Evolutionary conservation across 1,139 yeast genomes (phyloP).

Genomic region (Entelexis paramagnoliae): DNA sequence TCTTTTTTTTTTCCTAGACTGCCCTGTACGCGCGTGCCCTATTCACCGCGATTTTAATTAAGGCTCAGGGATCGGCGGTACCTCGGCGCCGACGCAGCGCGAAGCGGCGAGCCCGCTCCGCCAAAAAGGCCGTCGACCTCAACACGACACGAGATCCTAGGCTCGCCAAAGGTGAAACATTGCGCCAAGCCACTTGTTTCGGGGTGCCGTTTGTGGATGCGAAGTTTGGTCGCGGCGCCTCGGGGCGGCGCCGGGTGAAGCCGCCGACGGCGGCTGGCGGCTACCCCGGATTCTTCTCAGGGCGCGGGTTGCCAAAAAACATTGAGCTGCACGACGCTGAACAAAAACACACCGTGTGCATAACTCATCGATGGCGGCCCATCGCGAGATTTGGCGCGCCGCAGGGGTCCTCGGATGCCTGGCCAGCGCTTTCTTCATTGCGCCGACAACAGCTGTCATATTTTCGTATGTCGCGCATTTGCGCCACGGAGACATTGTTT

Average conservation of each 20-base stretch:
- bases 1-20: background rate
- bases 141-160: background rate
- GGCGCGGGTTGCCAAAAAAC: background rate
- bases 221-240: background rate
- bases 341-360: background rate
- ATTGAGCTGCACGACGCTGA: background rate
- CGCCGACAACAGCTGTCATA: background rate
- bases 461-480: too few relatives aligned
- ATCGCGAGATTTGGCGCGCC: background rate
- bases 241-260: background rate
- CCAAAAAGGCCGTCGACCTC: background rate
- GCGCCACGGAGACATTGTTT: too few relatives aligned
- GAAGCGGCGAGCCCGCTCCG: background rate
- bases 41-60: background rate
- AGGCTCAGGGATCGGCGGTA: background rate
- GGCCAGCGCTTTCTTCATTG: background rate
- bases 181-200: background rate
- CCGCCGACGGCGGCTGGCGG: constrained; percentile 5
- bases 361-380: background rate
- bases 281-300: constrained; percentile 2
- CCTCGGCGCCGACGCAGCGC: background rate
- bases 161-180: background rate
- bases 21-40: background rate
- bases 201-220: background rate
- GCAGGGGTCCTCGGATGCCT: background rate